Conservation (phyloP, 495 filamentous ascomycete genomes). For the Neurospora sp. region DNA sequence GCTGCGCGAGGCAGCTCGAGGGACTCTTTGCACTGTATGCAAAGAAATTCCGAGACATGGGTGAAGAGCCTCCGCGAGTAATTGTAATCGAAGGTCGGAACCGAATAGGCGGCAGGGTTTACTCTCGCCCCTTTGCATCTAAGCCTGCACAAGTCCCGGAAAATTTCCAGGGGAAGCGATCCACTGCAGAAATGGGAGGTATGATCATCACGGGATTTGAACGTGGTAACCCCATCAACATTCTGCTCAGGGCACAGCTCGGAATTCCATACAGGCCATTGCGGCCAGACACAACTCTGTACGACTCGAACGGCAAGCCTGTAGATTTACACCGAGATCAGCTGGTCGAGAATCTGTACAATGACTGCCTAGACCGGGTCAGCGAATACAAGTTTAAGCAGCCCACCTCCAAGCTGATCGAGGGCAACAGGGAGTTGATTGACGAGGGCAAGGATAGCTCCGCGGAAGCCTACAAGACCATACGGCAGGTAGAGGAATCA, state of each 20-base stretch:
- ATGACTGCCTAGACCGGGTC: constrained; percentile 84
- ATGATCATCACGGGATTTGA: constrained; percentile 98
- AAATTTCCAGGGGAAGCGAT: constrained; percentile 45
- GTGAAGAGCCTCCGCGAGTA: constrained; percentile 60
- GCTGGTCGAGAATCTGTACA: constrained; percentile 81
- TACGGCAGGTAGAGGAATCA: constrained; percentile 59
- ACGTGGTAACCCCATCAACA: constrained; percentile 84
- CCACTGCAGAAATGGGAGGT: constrained; percentile 89
- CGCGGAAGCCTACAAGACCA: constrained; percentile 57
- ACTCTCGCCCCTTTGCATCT: constrained; percentile 69
- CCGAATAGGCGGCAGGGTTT: constrained; percentile 87
- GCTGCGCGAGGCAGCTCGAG: constrained; percentile 86
- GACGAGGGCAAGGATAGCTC: constrained; percentile 70
- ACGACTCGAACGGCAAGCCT: constrained; percentile 74
- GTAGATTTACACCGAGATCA: constrained; percentile 73
- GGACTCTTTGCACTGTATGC: constrained; percentile 69
- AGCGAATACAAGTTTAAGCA: constrained; percentile 77
- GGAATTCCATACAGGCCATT: constrained; percentile 77
- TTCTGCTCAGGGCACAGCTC: constrained; percentile 82
- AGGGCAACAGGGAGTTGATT: constrained; percentile 79
- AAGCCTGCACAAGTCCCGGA: constrained; percentile 15
- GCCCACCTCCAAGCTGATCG: constrained; percentile 55
- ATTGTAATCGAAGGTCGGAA: constrained; percentile 79
- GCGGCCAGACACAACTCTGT: constrained; percentile 77
- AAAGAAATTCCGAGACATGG: constrained; percentile 47